Evolutionary conservation across 805 yeast genomes (phyloP), one percentile per base, ranked within the genome.

Genomic region (Candida tammaniensis): DNA sequence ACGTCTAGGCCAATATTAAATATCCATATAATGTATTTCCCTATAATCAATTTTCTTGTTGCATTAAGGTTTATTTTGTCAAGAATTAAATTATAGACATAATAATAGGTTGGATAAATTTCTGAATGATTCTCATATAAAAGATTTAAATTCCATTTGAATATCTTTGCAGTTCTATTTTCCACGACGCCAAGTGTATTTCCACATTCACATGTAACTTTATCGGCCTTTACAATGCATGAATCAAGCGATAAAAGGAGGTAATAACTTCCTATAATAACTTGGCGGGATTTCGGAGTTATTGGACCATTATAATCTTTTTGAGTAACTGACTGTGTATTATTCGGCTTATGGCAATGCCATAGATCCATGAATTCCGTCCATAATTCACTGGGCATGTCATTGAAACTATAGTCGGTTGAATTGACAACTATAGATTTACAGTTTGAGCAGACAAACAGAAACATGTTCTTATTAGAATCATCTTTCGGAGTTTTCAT

Each of bases 341-440:
- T 30, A 15, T 30, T 15, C 0, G 94, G 94, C 48, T 82, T 83
- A 52, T 91, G 97, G 53, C 98, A 91, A 55, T 91, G 97, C 98
- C 98, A 91, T 45, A 83, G 84, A 38, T 91, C 98, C 95, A 91
- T 83, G 73, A 93, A 64, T 54, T 91, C 98, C 10, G 82, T 78
- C 98, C 98, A 91, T 31, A 77, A 66, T 51, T 88, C 97, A 1
- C 95, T 83, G 0, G 98, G 98, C 80, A 91, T 75, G 24, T 85
- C 85, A 34, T 59, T 50, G 28, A 78, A 59, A 10, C 51, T 56
- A 3, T 28, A 51, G 0, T 52, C 31, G 0, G 26, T n/a, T 0
- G 74, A 63, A 32, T 57, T 51, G 2, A 70, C 37, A 1, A 71
- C 14, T 0, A 15, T 23, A 0, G n/a, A 1, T 1, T 42, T 39